These are phyloP conservation scores for Yarrowia keelungensis DNA, from an alignment of 805 yeast genomes.

Conservation along the genomic window DNA sequence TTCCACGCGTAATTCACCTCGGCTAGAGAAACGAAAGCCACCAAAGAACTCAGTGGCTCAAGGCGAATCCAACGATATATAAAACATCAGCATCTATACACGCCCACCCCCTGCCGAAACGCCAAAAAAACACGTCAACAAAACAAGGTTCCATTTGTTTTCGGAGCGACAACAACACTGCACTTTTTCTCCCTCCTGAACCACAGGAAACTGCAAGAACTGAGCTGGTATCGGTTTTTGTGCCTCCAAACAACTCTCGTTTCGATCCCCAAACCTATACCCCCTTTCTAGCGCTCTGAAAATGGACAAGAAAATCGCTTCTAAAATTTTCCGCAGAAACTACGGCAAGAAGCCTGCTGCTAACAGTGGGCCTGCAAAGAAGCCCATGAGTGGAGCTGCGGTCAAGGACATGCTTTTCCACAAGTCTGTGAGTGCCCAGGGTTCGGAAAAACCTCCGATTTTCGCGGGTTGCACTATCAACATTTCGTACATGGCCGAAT, in stretches of 20 bases:
- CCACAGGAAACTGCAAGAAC: not conserved
- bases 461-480: conserved; percentile 23
- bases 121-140: conserved; percentile 4
- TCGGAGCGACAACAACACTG: not conserved
- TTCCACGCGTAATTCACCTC: too few relatives aligned
- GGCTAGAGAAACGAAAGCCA: too few relatives aligned
- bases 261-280: not conserved
- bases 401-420: conserved; percentile 29
- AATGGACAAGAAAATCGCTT: conserved; percentile 34
- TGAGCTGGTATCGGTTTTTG: not conserved
- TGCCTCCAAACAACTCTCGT: not conserved
- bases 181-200: too few relatives aligned
- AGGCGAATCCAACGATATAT: not conserved
- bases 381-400: not conserved
- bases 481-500: conserved; percentile 34
- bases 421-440: not conserved
- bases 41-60: not conserved
- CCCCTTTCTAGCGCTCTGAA: not conserved
- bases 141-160: not conserved
- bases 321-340: conserved; percentile 5
- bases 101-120: not conserved
- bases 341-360: not conserved
- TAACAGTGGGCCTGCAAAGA: not conserved
- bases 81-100: too few relatives aligned
- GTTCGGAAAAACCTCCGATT: not conserved